Percentiles rank a stretch among this genome's conserved stretches.
Conservation (phyloP, 345 rosid species). For the Litchi chinensis region DNA sequence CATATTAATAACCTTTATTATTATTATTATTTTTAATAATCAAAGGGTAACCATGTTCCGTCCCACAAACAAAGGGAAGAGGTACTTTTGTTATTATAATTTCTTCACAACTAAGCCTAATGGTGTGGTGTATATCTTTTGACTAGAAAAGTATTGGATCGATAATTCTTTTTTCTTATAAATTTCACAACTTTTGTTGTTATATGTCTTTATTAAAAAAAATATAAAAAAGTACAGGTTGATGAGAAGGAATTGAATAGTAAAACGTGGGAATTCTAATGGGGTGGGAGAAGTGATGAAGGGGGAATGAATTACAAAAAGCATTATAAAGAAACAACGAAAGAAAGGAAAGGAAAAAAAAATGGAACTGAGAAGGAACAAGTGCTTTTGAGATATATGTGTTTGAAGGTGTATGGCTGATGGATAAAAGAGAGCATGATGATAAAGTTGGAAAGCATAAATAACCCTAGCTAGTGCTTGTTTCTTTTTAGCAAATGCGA, state of each 20-base stretch:
- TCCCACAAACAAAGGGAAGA: not conserved
- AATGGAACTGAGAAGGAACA: slow-evolving; percentile 14
- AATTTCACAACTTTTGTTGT: not conserved
- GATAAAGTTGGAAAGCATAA: slow-evolving; percentile 25
- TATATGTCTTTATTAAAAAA: not conserved
- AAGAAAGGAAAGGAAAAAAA: not conserved
- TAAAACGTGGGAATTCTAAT: slow-evolving; percentile 10
- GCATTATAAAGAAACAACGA: not conserved
- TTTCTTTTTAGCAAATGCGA: slow-evolving; percentile 14
- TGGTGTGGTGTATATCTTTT: slow-evolving; percentile 17
- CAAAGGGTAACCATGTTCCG: slow-evolving; percentile 20
- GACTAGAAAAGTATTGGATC: slow-evolving; percentile 14
- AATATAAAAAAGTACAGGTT: not conserved
- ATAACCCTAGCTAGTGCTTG: slow-evolving; percentile 12
- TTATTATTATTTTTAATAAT: no score
- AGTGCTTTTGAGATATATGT: slow-evolving; percentile 20
- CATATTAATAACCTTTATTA: no score
- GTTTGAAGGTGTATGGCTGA: slow-evolving; percentile 20
- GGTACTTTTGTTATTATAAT: slow-evolving; percentile 22
- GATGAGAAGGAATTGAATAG: slow-evolving; percentile 6
- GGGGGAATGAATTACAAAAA: not conserved
- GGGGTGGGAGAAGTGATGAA: slow-evolving; percentile 12
- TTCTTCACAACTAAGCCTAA: slow-evolving; percentile 32
- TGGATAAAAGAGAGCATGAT: not conserved
- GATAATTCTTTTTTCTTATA: not conserved